Conservation (phyloP, 78 protist species). For the Diacronema lutheri region DNA sequence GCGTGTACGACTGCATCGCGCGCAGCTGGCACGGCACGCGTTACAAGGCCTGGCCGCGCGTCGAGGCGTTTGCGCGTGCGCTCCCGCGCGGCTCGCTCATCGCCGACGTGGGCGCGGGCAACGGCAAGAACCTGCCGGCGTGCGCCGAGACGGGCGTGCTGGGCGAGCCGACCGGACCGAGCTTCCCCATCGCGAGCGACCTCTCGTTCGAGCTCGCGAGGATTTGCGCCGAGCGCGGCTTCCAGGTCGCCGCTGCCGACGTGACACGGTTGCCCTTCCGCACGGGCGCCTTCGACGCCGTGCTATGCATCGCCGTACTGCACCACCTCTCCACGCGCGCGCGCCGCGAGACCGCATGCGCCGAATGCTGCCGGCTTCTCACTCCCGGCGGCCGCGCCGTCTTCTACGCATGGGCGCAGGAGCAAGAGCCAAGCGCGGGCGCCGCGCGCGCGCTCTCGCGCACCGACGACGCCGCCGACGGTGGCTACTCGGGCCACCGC, state of each 20-base stretch:
- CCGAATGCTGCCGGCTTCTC: not conserved
- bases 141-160: not conserved
- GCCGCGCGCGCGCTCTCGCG: too few relatives aligned
- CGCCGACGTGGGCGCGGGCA: constrained; percentile 34
- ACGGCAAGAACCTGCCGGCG: constrained; percentile 17
- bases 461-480: not conserved
- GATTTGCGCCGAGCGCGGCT: not conserved
- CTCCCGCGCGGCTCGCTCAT: not conserved
- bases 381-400: constrained; percentile 5
- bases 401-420: constrained; percentile 26
- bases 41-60: constrained; percentile 25
- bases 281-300: not conserved
- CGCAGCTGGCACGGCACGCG: constrained; percentile 14
- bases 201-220: not conserved
- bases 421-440: not conserved
- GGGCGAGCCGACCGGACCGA: not conserved
- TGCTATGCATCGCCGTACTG: constrained; percentile 25
- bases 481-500: not conserved
- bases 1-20: constrained; percentile 15
- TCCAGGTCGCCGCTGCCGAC: not conserved
- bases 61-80: not conserved
- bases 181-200: not conserved
- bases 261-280: constrained; percentile 11
- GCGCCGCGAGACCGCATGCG: not conserved
- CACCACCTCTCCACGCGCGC: constrained; percentile 21